These are phyloP conservation scores for Lasiodiplodia hormozganensis DNA, from an alignment of 2,329 filamentous ascomycete genomes.

Conservation along the genomic window DNA sequence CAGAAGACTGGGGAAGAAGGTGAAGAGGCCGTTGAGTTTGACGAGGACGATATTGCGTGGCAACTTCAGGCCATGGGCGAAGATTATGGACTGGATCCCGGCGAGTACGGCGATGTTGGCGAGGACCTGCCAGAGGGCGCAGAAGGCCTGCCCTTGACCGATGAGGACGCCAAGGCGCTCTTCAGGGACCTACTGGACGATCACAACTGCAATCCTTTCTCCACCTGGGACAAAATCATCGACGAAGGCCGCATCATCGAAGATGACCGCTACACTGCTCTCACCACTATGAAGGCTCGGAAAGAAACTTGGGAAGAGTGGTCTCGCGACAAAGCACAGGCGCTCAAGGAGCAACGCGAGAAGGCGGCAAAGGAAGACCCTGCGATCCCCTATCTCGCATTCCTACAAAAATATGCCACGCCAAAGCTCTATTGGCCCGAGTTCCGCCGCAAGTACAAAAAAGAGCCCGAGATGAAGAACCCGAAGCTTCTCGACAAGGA, in stretches of 20 bases:
- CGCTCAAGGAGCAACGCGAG: constrained; percentile 74
- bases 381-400: constrained; percentile 78
- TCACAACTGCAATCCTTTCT: constrained; percentile 81
- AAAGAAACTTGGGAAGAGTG: constrained; percentile 86
- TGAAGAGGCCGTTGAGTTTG: constrained; percentile 73
- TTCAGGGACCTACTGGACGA: constrained; percentile 90
- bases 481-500: constrained; percentile 67
- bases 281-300: constrained; percentile 80
- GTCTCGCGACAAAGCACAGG: constrained; percentile 77
- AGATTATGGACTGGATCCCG: constrained; percentile 79
- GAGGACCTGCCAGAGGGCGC: constrained; percentile 72
- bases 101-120: constrained; percentile 76
- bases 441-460: constrained; percentile 89
- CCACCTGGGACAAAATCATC: constrained; percentile 87
- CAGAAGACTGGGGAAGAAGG: constrained; percentile 55
- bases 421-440: constrained; percentile 97
- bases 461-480: constrained; percentile 81
- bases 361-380: constrained; percentile 84
- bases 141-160: constrained; percentile 72
- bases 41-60: constrained; percentile 91
- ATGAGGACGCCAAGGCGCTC: constrained; percentile 76
- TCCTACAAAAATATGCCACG: constrained; percentile 82
- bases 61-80: constrained; percentile 90
- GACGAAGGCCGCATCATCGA: constrained; percentile 83
- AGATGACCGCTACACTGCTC: constrained; percentile 84